Evolutionary conservation across 106 monocot genomes (phyloP).

Genomic region (Gastrodia elata): DNA sequence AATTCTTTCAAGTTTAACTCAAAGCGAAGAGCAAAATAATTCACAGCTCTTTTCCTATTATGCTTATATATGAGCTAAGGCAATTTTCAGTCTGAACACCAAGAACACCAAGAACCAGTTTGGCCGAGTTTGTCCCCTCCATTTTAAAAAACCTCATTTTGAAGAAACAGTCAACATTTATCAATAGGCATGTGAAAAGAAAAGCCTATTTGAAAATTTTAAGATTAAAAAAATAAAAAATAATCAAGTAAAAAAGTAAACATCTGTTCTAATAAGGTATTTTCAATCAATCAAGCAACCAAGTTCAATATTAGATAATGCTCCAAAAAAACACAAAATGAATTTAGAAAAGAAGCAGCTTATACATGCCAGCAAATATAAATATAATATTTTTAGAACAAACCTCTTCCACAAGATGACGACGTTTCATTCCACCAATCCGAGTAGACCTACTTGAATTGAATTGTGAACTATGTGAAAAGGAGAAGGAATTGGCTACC

Average conservation of each 20-base stretch:
- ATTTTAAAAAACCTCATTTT: neutral
- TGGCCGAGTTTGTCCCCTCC: neutral
- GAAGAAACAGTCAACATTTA: neutral
- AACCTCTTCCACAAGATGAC: constrained; percentile 94
- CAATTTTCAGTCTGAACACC: neutral
- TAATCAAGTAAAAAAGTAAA: neutral
- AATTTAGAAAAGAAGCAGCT: neutral
- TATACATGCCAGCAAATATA: neutral
- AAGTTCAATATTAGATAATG: neutral
- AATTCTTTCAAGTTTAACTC: neutral
- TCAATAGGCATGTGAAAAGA: neutral
- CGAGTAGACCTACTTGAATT: constrained; percentile 62
- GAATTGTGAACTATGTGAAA: constrained; percentile 34
- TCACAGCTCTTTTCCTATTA: neutral
- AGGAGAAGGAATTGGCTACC: constrained; percentile 66
- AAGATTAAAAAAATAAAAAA: neutral
- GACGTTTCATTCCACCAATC: constrained; percentile 58
- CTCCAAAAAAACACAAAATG: neutral
- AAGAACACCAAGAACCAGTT: neutral
- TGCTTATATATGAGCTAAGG: neutral
- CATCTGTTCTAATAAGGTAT: neutral
- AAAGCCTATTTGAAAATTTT: neutral
- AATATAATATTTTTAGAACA: constrained; percentile 7
- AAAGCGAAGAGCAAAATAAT: neutral
- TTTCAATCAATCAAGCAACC: neutral